Percentiles rank a stretch among this genome's conserved stretches.
Conservation (phyloP, 805 yeast genomes). For the Nakazawaea anatomiae region DNA sequence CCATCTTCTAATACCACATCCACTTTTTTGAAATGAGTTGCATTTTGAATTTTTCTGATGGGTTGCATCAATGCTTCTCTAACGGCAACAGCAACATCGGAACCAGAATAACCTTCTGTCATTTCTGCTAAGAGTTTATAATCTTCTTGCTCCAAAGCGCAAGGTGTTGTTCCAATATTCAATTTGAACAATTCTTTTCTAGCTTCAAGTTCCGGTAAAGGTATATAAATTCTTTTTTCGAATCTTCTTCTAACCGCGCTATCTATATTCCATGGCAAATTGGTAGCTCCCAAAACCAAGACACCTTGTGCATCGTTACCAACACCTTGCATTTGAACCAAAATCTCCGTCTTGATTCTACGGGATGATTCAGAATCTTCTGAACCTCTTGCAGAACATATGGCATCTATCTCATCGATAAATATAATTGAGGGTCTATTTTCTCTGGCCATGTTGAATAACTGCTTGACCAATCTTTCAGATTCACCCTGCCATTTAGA, state of each 20-base stretch:
- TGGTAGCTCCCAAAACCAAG: conserved; percentile 92
- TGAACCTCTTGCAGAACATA: conserved; percentile 97
- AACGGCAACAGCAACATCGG: conserved; percentile 93
- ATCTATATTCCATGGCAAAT: conserved; percentile 98
- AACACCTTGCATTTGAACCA: conserved; percentile 98
- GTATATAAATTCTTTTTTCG: conserved; percentile 90
- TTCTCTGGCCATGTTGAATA: conserved; percentile 94
- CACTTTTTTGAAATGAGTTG: conserved; percentile 84
- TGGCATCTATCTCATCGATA: conserved; percentile 96
- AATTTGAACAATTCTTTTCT: conserved; percentile 90
- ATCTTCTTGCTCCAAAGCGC: conserved; percentile 68
- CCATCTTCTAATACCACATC: conserved; percentile 32
- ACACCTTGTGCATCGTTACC: conserved; percentile 94
- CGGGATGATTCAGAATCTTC: conserved; percentile 96
- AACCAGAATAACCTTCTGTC: conserved; percentile 98
- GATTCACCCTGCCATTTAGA: conserved; percentile 99
- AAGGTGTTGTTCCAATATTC: conserved; percentile 87
- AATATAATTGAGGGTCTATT: conserved; percentile 93
- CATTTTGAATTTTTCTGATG: conserved; percentile 87
- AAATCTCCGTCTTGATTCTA: conserved; percentile 89
- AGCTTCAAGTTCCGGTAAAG: conserved; percentile 92
- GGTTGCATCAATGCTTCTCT: conserved; percentile 98
- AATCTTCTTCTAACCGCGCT: conserved; percentile 96
- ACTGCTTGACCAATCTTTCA: conserved; percentile 90
- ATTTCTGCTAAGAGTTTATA: conserved; percentile 75